A percentile compares a stretch with the other conserved stretches of the same genome.
Evolutionary conservation across 345 rosid species (phyloP).

Genomic region (Sisymbrium irio): DNA sequence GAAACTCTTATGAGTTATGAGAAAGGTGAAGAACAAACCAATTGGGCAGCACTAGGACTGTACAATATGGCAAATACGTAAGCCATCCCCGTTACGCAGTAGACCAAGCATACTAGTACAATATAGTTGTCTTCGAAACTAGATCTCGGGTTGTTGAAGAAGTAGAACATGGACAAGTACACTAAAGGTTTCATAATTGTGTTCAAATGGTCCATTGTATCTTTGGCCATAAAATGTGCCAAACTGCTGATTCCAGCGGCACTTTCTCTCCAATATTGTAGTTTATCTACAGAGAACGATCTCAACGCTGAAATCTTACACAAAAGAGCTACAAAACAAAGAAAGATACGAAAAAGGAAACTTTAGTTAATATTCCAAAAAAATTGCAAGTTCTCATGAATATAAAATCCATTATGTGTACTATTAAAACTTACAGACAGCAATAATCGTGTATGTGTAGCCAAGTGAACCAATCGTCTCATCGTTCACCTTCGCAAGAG

Average conservation of each 20-base stretch:
- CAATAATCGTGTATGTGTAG: slow-evolving; percentile 79
- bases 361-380: not conserved
- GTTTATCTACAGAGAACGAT: slow-evolving; percentile 68
- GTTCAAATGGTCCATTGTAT: slow-evolving; percentile 70
- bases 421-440: slow-evolving; percentile 62
- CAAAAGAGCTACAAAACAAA: slow-evolving; percentile 61
- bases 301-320: slow-evolving; percentile 79
- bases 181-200: slow-evolving; percentile 72
- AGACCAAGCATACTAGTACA: slow-evolving; percentile 69
- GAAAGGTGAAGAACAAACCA: slow-evolving; percentile 47
- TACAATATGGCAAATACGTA: slow-evolving; percentile 72
- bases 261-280: slow-evolving; percentile 76
- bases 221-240: slow-evolving; percentile 80
- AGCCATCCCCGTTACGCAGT: slow-evolving; percentile 85
- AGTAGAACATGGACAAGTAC: slow-evolving; percentile 83
- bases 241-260: slow-evolving; percentile 77
- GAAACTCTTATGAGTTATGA: not conserved
- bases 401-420: not conserved
- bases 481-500: slow-evolving; percentile 75
- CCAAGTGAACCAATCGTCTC: slow-evolving; percentile 72
- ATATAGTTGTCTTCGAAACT: slow-evolving; percentile 65
- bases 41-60: slow-evolving; percentile 68
- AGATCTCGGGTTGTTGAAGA: slow-evolving; percentile 92
- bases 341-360: not conserved
- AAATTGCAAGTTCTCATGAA: not conserved